These are phyloP conservation scores for Calcarisporium arbuscula DNA, from an alignment of 2,329 filamentous ascomycete genomes.

Conservation along the genomic window DNA sequence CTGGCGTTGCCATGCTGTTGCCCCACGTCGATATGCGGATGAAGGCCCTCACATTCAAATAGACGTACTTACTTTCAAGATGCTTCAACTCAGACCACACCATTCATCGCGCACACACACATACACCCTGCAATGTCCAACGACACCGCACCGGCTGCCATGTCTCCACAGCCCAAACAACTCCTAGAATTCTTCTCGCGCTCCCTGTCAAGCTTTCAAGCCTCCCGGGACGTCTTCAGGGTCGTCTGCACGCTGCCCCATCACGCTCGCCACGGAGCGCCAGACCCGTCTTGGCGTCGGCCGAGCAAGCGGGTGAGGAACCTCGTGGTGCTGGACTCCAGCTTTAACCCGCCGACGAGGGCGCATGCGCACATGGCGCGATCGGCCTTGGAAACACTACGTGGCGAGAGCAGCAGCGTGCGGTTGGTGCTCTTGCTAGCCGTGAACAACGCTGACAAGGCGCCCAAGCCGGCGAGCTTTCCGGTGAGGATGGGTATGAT, in stretches of 20 bases:
- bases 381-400: slow-evolving; percentile 37
- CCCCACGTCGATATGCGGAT: no score
- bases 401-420: slow-evolving; percentile 11
- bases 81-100: no score
- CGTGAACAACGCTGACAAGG: slow-evolving; percentile 61
- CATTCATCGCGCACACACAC: no score
- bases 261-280: slow-evolving; percentile 7
- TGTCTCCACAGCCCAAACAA: slow-evolving; percentile 17
- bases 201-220: slow-evolving; percentile 37
- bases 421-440: slow-evolving; percentile 55
- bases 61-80: no score
- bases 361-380: slow-evolving; percentile 54
- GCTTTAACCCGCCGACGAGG: slow-evolving; percentile 61
- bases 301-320: slow-evolving; percentile 13
- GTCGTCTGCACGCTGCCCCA: slow-evolving; percentile 37
- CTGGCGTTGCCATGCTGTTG: no score
- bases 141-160: slow-evolving; percentile 4
- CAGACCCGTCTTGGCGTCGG: no score
- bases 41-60: no score
- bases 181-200: slow-evolving; percentile 36
- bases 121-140: slow-evolving; percentile 3
- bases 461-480: slow-evolving; percentile 61
- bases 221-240: slow-evolving; percentile 35
- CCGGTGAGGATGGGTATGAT: slow-evolving; percentile 65
- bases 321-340: slow-evolving; percentile 58